phyloP scores from a whole-genome alignment of 2,329 filamentous ascomycete species.

The Penicillium sp. region DNA sequence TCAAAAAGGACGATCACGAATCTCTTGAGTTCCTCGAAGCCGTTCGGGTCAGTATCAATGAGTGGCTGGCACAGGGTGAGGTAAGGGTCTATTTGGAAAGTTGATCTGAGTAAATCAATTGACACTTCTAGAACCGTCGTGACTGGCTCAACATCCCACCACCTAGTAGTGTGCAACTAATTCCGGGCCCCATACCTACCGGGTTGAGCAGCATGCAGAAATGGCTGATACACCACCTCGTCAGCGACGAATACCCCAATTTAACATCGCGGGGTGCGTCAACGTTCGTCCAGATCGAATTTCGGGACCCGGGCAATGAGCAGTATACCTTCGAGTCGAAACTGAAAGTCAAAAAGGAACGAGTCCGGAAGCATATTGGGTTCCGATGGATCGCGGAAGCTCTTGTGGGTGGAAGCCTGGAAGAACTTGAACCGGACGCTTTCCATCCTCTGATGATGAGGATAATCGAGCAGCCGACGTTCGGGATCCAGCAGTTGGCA shows the following conservation, averaged over 20 bases:
- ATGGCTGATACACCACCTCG: slow-evolving; percentile 56
- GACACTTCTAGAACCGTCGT: slow-evolving; percentile 18
- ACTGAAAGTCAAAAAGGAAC: slow-evolving; percentile 21
- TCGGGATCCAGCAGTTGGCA: slow-evolving; percentile 23
- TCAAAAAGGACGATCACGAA: slow-evolving; percentile 46
- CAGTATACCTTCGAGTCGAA: slow-evolving; percentile 24
- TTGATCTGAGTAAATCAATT: background rate
- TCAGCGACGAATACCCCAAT: slow-evolving; percentile 51
- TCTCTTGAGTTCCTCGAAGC: slow-evolving; percentile 45
- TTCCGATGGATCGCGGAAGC: slow-evolving; percentile 43
- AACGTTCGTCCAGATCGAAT: slow-evolving; percentile 36
- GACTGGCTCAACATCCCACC: slow-evolving; percentile 42
- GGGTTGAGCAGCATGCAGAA: slow-evolving; percentile 53
- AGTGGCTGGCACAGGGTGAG: slow-evolving; percentile 36
- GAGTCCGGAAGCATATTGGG: slow-evolving; percentile 32
- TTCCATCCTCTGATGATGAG: slow-evolving; percentile 23
- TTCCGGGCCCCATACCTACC: slow-evolving; percentile 16
- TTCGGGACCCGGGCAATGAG: slow-evolving; percentile 32
- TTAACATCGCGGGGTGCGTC: slow-evolving; percentile 33
- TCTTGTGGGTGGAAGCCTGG: slow-evolving; percentile 36
- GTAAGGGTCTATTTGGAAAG: slow-evolving; percentile 9
- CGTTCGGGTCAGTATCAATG: slow-evolving; percentile 39
- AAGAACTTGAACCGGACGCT: slow-evolving; percentile 28
- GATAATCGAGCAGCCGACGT: slow-evolving; percentile 13
- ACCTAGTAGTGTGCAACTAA: slow-evolving; percentile 16